Evolutionary conservation across 2,329 filamentous ascomycete species (phyloP).

Genomic region (Aspergillus spinulosporus): DNA sequence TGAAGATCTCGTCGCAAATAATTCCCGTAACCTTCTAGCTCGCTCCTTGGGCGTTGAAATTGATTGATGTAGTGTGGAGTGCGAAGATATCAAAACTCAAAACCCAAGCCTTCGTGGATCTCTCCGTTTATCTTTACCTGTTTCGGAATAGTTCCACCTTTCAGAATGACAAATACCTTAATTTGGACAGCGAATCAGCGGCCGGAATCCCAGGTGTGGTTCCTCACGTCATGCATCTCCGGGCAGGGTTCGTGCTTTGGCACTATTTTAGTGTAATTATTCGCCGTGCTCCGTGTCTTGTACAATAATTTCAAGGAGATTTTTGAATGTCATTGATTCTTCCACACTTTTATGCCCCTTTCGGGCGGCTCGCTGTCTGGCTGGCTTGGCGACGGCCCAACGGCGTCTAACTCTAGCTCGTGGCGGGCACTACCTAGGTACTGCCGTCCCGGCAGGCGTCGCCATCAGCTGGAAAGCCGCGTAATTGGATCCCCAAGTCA

Average conservation of each 20-base stretch:
- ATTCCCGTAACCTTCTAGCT: not conserved
- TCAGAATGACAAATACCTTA: slow-evolving; percentile 31
- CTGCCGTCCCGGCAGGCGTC: not conserved
- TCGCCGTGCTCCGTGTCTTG: not conserved
- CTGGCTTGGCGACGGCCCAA: slow-evolving; percentile 14
- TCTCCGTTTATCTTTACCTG: slow-evolving; percentile 22
- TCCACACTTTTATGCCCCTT: not conserved
- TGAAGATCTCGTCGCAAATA: not conserved
- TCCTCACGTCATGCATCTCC: slow-evolving; percentile 22
- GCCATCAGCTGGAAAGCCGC: not conserved
- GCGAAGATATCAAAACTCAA: not conserved
- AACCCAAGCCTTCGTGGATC: not conserved
- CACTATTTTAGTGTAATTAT: slow-evolving; percentile 9
- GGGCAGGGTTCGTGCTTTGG: slow-evolving; percentile 23
- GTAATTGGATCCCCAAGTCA: not conserved
- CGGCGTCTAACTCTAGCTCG: slow-evolving; percentile 14
- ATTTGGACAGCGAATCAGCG: slow-evolving; percentile 21
- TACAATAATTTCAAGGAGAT: not conserved
- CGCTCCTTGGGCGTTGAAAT: not conserved
- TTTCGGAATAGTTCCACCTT: not conserved
- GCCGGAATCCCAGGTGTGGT: not conserved
- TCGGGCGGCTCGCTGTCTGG: not conserved
- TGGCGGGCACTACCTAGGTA: not conserved
- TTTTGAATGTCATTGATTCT: slow-evolving; percentile 7
- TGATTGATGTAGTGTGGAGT: not conserved